These are phyloP conservation scores for Falciphora oryzae DNA, from an alignment of 2,329 filamentous ascomycete genomes.

Conservation along the genomic window DNA sequence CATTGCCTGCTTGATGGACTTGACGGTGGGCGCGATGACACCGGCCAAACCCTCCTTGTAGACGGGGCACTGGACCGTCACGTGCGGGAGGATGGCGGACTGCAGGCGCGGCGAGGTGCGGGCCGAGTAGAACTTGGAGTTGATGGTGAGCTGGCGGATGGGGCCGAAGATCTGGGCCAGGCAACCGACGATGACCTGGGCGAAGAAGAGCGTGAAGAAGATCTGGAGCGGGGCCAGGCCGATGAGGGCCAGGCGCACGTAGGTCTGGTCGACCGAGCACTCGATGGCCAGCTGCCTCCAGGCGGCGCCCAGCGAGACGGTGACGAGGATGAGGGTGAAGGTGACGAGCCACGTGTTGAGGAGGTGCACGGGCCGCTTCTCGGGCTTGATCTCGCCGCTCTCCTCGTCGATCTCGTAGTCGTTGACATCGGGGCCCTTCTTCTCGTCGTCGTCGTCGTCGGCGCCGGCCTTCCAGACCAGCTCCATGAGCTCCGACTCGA, in stretches of 20 bases:
- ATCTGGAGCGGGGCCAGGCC: constrained; percentile 64
- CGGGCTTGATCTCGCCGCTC: constrained; percentile 59
- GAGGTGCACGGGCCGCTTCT: constrained; percentile 61
- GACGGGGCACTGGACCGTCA: constrained; percentile 81
- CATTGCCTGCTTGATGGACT: constrained; percentile 71
- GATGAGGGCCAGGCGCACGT: constrained; percentile 58
- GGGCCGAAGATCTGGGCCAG: constrained; percentile 72
- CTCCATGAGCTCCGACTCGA: constrained; percentile 72
- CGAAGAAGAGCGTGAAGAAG: constrained; percentile 80
- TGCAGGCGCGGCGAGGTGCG: constrained; percentile 59
- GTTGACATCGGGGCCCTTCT: constrained; percentile 36
- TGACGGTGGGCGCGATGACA: constrained; percentile 73
- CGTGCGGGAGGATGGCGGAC: constrained; percentile 55
- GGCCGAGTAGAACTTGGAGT: constrained; percentile 80
- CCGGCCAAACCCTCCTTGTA: constrained; percentile 76
- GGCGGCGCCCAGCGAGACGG: constrained; percentile 61
- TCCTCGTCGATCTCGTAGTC: constrained; percentile 64
- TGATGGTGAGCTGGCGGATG: constrained; percentile 63
- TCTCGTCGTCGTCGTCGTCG: constrained; percentile 45
- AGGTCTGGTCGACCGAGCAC: constrained; percentile 57
- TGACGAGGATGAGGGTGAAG: constrained; percentile 60
- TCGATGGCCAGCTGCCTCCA: constrained; percentile 66
- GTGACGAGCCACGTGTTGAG: constrained; percentile 65
- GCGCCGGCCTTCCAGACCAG: constrained; percentile 64
- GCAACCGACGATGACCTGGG: constrained; percentile 70